Percentiles rank a stretch among this genome's conserved stretches.
Evolutionary conservation across 78 protist genomes (phyloP).

Genomic region (Emiliania huxleyi): DNA sequence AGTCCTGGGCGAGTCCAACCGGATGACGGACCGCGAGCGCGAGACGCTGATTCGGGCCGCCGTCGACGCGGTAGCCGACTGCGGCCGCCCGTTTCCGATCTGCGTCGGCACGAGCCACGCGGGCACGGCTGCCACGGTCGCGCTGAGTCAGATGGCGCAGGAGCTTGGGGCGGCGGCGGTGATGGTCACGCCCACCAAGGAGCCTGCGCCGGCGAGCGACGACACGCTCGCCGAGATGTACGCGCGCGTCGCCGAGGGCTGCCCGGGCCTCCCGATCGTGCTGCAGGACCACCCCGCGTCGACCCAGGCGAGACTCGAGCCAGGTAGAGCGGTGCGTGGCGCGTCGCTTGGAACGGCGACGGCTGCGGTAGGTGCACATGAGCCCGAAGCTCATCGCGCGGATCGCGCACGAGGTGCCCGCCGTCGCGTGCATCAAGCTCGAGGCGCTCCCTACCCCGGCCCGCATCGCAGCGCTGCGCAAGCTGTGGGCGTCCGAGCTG

Average conservation of each 20-base stretch:
- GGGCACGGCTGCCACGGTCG: neutral
- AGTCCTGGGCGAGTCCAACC: neutral
- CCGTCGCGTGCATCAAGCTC: neutral
- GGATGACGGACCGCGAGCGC: neutral
- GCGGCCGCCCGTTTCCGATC: neutral
- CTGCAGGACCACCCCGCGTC: conserved; percentile 9
- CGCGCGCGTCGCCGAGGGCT: neutral
- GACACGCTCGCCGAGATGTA: neutral
- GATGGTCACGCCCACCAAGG: conserved; percentile 15
- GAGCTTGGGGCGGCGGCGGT: neutral
- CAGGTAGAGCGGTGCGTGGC: neutral
- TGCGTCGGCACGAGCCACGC: conserved; percentile 1
- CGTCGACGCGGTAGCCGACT: neutral
- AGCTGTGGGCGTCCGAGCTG: neutral
- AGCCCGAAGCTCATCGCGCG: neutral
- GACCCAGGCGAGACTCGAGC: neutral
- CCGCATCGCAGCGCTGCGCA: neutral
- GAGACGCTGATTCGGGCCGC: neutral
- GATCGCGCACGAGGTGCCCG: neutral
- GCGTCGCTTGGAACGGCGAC: no score
- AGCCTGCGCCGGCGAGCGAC: neutral
- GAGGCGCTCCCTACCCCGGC: conserved; percentile 3
- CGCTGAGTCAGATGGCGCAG: neutral
- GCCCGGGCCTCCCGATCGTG: neutral
- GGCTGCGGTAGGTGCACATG: neutral